Base-by-base conservation (phyloP, 2,329 filamentous ascomycete genomes). In the Beauveria brongniartii region DNA sequence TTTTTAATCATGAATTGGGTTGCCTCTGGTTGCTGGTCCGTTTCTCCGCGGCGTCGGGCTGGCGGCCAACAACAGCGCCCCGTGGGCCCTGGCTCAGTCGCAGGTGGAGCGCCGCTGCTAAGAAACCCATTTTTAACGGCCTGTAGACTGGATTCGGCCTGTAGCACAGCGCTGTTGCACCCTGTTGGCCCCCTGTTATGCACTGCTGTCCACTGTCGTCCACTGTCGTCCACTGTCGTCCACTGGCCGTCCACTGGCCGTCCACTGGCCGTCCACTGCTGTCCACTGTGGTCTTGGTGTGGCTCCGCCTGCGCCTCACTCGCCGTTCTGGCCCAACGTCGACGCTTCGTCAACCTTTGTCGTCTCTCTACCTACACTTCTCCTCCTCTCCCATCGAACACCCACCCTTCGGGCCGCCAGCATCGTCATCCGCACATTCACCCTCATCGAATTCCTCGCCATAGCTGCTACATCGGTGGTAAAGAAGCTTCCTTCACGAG, bases 261-360 rank as follows among this genome's bases (percentile, higher is more conserved):
- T n/a, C n/a, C 24, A 26, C 24, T 26, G n/a, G 24, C 24, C 6
- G 24, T 26, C 26, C 26, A 9, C n/a, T 44, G n/a, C 18, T 44
- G 18, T 10, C 18, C n/a, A 46, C 43, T 46, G n/a, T 46, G 20
- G 34, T 37, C 20, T 9, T 46, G 12, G 18, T 43, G 24, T 50
- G 55, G 46, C 55, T 50, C 30, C 28, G 54, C 56, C 40, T 52
- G 47, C 56, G 56, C 56, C 47, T 47, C 56, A 20, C 16, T 58
- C 37, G 34, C 34, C 34, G 44, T 43, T 59, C 52, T 59, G 37
- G 56, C 56, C 56, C 56, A 59, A 59, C 56, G 55, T 46, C 30
- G 48, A 26, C 40, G 46, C 44, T 56, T 43, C 46, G 18, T 46
- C 56, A 44, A 52, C 46, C 44, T 57, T 12, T 41, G 44, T 43